A percentile compares a stretch with the other conserved stretches of the same genome.
Evolutionary conservation across 140 eudicot genomes (phyloP).

Genomic region (Oenanthe javanica): DNA sequence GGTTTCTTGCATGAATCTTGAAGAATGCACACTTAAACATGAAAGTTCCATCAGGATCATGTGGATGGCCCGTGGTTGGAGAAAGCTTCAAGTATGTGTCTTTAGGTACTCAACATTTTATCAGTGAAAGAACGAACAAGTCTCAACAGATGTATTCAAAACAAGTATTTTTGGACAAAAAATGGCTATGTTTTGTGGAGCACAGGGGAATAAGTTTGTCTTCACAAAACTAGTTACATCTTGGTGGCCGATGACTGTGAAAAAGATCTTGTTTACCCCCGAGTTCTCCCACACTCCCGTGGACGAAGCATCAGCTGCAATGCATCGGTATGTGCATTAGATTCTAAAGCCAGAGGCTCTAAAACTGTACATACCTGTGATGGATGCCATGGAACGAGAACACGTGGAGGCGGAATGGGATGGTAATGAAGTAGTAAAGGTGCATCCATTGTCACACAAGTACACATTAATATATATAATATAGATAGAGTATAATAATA

Average conservation of each 20-base stretch:
- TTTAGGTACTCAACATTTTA: neutral
- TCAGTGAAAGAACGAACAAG: too few relatives aligned
- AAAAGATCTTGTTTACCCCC: too few relatives aligned
- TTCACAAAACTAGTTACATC: too few relatives aligned
- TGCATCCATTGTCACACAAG: constrained; percentile 22
- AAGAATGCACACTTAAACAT: neutral
- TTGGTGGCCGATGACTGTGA: too few relatives aligned
- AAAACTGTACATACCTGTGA: constrained; percentile 21
- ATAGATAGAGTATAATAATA: too few relatives aligned
- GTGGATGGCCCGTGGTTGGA: constrained; percentile 13
- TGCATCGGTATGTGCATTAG: constrained; percentile 14
- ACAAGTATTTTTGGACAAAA: too few relatives aligned
- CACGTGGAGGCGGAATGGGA: constrained; percentile 34
- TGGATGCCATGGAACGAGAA: constrained; percentile 33
- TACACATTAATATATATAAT: constrained; percentile 15
- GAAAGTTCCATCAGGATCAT: neutral
- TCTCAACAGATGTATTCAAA: too few relatives aligned
- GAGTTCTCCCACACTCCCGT: too few relatives aligned
- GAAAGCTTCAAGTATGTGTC: neutral
- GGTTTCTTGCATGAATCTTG: too few relatives aligned
- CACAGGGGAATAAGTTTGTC: neutral
- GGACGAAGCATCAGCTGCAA: constrained; percentile 7
- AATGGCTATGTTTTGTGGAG: neutral
- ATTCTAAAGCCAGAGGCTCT: constrained; percentile 34
- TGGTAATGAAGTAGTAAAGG: constrained; percentile 27